Base-by-base conservation (phyloP, 169 alveolate species). In the Cryptosporidium meleagridis region DNA sequence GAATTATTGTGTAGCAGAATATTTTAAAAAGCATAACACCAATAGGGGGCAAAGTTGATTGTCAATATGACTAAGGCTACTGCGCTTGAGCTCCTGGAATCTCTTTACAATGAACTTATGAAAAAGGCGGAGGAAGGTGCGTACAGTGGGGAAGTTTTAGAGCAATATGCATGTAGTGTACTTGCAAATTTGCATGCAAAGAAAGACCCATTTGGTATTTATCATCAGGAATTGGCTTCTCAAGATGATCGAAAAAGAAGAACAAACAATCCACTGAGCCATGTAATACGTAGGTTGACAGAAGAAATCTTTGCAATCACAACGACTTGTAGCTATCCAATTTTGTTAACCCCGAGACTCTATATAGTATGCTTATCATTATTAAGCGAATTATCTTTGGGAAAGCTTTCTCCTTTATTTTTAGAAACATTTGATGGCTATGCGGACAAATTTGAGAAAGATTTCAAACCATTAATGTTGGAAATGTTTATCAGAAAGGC, bases 271-370 rank as follows among this genome's bases (percentile, higher is more conserved):
- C 86, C 86, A 12, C 65, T 75, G 1, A 61, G 65, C 44, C 55
- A 58, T 58, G 71, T 59, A 12, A 75, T 59, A 26, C 29, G 86
- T 26, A 53, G 86, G 21, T 26, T 75, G 23, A 75, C 33, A 3
- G 73, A 75, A 18, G 86, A 75, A 39, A 48, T 75, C 55, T 75
- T 75, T 58, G 70, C 86, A 6, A 58, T 75, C 10, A 69, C 58
- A 75, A 75, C 86, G 12, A 59, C 86, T 55, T 33, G 12, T 18
- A 59, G 72, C 7, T 59, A 75, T 35, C 72, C 73, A 0, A 37
- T 58, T 4, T 75, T 61, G 14, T 69, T 75, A 33, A 75, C 70
- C 6, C 86, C 86, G 1, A 31, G 58, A 6, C 58, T 75, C 16
- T 75, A 58, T 31, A 53, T 75, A 26, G 44, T 59, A 37, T 58